A percentile compares a stretch with the other conserved stretches of the same genome.
Conservation (phyloP, 495 filamentous ascomycete genomes). For the Lasiosphaeria ovina region DNA sequence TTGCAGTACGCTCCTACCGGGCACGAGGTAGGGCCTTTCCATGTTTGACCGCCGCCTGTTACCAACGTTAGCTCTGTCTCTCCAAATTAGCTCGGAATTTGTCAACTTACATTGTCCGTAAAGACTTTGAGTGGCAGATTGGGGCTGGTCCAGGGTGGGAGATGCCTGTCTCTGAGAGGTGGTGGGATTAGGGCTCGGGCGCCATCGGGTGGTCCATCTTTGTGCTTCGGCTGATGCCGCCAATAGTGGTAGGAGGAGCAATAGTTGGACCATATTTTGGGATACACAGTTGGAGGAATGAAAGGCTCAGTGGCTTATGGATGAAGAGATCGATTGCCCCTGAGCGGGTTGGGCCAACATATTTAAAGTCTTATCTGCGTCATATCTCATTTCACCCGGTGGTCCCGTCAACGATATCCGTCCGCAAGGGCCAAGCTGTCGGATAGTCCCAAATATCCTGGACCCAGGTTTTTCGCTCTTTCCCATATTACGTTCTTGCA, state of each 20-base stretch:
- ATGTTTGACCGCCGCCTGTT: slow-evolving; percentile 23
- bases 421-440: slow-evolving; percentile 13
- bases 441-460: slow-evolving; percentile 20
- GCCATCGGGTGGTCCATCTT: background rate
- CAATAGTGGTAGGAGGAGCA: slow-evolving; percentile 13
- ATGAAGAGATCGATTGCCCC: background rate
- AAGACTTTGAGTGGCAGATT: slow-evolving; percentile 13
- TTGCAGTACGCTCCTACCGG: slow-evolving; percentile 24
- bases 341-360: slow-evolving; percentile 2
- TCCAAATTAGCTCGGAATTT: background rate
- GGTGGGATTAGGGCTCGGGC: slow-evolving; percentile 3
- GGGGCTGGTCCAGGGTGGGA: background rate
- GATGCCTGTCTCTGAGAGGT: background rate
- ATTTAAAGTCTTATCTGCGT: slow-evolving; percentile 2
- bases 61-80: background rate
- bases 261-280: slow-evolving; percentile 10
- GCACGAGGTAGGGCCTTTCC: slow-evolving; percentile 17
- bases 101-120: slow-evolving; percentile 25
- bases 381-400: slow-evolving; percentile 2
- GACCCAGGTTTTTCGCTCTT: slow-evolving; percentile 21
- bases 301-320: background rate
- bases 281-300: background rate
- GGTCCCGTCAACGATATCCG: background rate
- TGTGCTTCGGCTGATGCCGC: slow-evolving; percentile 13
- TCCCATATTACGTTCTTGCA: slow-evolving; percentile 19